Evolutionary conservation across 352 stramenopile genomes (phyloP).

Genomic region (Phytophthora rubi): DNA sequence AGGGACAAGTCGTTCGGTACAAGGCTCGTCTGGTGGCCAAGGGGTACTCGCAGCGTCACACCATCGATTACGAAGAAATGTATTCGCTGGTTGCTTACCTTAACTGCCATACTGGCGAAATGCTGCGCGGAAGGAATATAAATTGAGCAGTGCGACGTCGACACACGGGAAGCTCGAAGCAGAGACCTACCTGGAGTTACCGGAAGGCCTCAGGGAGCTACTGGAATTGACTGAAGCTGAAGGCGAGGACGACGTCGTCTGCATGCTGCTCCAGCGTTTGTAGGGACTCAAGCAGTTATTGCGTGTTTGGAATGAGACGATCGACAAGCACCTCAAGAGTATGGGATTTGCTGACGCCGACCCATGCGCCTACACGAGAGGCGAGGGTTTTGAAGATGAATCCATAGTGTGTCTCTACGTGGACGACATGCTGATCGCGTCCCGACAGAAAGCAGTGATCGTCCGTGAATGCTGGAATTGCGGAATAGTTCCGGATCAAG

Average conservation of each 20-base stretch:
- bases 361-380: not conserved
- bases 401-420: too few relatives aligned
- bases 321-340: not conserved
- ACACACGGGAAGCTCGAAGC: not conserved
- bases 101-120: not conserved
- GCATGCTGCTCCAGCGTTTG: not conserved
- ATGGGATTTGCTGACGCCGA: not conserved
- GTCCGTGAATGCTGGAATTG: not conserved
- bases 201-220: not conserved
- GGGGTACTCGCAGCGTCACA: not conserved
- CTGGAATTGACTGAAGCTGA: not conserved
- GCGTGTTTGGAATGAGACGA: not conserved
- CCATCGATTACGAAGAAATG: not conserved
- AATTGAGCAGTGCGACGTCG: not conserved
- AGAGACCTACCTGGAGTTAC: not conserved
- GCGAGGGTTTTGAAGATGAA: too few relatives aligned
- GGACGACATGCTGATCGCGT: not conserved
- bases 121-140: not conserved
- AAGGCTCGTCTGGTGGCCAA: too few relatives aligned
- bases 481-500: not conserved
- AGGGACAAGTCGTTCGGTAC: too few relatives aligned
- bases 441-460: not conserved
- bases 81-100: not conserved
- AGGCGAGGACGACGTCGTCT: constrained; percentile 5
- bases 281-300: not conserved